Evolutionary conservation across 169 alveolate genomes (phyloP).

Genomic region (Plasmodium coatneyi): DNA sequence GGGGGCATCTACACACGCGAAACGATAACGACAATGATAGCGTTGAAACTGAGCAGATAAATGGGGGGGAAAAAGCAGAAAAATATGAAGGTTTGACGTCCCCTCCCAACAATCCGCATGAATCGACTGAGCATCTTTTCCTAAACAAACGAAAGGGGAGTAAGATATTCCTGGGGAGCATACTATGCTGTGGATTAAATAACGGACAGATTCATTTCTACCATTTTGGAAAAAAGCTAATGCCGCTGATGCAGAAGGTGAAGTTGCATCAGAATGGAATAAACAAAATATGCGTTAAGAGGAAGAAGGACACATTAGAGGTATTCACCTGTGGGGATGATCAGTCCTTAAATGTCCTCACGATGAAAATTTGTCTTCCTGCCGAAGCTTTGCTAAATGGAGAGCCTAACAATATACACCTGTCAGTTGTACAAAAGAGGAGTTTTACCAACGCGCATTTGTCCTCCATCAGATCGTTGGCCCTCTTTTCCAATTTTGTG

Average conservation of each 20-base stretch:
- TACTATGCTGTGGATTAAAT: conserved; percentile 38
- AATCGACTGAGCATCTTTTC: background rate
- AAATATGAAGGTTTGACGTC: background rate
- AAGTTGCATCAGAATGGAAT: conserved; percentile 65
- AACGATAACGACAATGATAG: background rate
- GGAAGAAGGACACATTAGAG: background rate
- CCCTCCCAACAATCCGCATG: background rate
- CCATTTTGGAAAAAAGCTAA: conserved; percentile 6
- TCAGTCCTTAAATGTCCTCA: conserved; percentile 55
- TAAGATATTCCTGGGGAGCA: background rate
- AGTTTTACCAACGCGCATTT: conserved; percentile 31
- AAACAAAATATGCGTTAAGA: conserved; percentile 36
- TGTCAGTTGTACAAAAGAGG: conserved; percentile 11
- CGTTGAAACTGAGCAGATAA: background rate
- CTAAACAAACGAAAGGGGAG: background rate
- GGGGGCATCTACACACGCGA: background rate
- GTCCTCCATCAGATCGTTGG: conserved; percentile 55
- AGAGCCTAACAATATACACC: background rate
- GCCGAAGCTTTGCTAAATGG: background rate
- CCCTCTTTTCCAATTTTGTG: conserved; percentile 4
- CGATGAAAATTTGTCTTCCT: background rate
- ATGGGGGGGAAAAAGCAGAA: background rate
- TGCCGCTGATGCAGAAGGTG: conserved; percentile 1
- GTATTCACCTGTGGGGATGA: conserved; percentile 62
- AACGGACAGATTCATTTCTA: conserved; percentile 32